Evolutionary conservation across 2,329 filamentous ascomycete species (phyloP).

Genomic region (Massarina eburnea): DNA sequence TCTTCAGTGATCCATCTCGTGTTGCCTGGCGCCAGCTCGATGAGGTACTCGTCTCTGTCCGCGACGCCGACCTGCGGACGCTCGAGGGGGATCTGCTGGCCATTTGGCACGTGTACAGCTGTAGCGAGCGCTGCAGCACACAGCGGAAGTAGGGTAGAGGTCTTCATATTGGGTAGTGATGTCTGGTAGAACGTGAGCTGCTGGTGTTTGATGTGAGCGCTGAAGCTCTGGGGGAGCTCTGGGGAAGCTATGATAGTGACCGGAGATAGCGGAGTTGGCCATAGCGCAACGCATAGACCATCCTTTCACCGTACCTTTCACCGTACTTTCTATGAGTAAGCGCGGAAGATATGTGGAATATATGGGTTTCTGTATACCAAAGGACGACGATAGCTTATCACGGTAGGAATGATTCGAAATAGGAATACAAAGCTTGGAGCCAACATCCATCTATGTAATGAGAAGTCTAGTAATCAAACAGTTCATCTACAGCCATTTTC

Average conservation of each 20-base stretch:
- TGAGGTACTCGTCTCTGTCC: conserved; percentile 53
- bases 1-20: conserved; percentile 89
- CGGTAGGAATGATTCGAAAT: too few species aligned
- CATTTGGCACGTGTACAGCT: conserved; percentile 28
- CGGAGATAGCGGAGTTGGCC: conserved; percentile 19
- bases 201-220: conserved; percentile 8
- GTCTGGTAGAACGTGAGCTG: conserved; percentile 4
- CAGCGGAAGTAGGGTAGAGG: conserved; percentile 35
- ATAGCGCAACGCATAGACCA: neutral
- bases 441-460: too few species aligned
- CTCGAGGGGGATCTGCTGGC: conserved; percentile 32
- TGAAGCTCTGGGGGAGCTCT: neutral
- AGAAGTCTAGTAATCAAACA: too few species aligned
- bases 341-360: too few species aligned
- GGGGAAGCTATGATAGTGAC: conserved; percentile 27
- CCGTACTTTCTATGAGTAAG: too few species aligned
- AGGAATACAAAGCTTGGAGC: too few species aligned
- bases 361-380: too few species aligned
- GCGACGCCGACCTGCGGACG: conserved; percentile 28
- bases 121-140: conserved; percentile 32
- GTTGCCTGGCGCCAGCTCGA: conserved; percentile 83
- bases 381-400: too few species aligned
- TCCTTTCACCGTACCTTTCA: too few species aligned
- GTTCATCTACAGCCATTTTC: too few species aligned
- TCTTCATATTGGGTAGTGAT: conserved; percentile 31